Percentiles rank a stretch among this genome's conserved stretches.
Conservation (phyloP, 208 protist genomes). For the Tritrichomonas foetus region DNA sequence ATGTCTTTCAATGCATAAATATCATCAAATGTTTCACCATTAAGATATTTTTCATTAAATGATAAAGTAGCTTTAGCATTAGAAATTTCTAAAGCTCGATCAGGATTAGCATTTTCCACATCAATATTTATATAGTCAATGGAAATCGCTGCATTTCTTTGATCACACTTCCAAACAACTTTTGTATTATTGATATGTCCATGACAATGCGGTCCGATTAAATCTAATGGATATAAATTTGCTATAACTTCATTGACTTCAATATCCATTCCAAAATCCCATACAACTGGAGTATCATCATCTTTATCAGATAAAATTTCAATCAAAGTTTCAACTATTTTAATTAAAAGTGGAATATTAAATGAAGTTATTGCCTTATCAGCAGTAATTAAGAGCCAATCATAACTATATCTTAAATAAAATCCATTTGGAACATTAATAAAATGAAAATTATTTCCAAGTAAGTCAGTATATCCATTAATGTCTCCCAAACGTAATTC, state of each 20-base stretch:
- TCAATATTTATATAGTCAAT: not conserved
- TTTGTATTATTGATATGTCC: not conserved
- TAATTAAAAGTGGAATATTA: not conserved
- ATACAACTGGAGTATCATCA: not conserved
- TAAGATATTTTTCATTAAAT: not conserved
- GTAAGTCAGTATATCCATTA: not conserved
- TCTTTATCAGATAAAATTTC: not conserved
- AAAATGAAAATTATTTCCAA: not conserved
- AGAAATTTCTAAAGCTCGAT: not conserved
- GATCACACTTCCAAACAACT: not conserved
- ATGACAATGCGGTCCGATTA: too few species aligned
- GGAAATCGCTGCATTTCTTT: not conserved
- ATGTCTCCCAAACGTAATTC: not conserved
- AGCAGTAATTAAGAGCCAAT: not conserved
- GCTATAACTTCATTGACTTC: too few species aligned
- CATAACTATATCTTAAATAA: not conserved
- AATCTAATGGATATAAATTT: too few species aligned
- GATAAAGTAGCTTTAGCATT: not conserved
- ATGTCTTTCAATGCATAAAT: not conserved
- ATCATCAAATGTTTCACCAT: not conserved
- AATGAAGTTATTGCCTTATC: not conserved
- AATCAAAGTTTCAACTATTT: not conserved
- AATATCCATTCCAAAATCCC: not conserved
- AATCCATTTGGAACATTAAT: not conserved
- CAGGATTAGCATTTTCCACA: not conserved